Conservation (phyloP, 2,329 filamentous ascomycete genomes). For the Xylaria sp. region DNA sequence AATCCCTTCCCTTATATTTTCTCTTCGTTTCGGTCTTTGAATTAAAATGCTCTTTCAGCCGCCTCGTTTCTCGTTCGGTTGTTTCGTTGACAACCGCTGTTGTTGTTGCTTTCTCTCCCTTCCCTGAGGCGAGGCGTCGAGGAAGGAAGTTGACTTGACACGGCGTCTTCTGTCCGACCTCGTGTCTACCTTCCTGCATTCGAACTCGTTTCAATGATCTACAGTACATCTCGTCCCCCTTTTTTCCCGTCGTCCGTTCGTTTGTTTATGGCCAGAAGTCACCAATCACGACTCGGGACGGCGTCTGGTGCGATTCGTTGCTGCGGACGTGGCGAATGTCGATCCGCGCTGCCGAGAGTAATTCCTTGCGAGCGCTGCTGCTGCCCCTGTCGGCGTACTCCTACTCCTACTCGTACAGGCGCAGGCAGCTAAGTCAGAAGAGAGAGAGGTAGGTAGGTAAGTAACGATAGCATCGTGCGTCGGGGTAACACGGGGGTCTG, state of each 20-base stretch:
- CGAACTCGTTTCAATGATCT: slow-evolving; percentile 13
- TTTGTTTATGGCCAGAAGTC: too few relatives aligned
- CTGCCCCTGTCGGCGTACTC: not conserved
- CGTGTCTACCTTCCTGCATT: slow-evolving; percentile 17
- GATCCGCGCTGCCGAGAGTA: not conserved
- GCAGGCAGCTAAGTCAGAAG: not conserved
- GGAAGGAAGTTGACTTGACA: not conserved
- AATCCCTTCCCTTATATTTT: not conserved
- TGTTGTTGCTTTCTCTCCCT: too few relatives aligned
- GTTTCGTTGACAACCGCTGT: not conserved
- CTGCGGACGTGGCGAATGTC: slow-evolving; percentile 5
- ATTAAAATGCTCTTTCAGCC: slow-evolving; percentile 10
- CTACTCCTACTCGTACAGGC: too few relatives aligned
- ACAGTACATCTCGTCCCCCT: slow-evolving; percentile 2
- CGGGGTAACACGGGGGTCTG: slow-evolving; percentile 8
- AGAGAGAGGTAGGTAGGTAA: not conserved
- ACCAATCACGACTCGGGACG: not conserved
- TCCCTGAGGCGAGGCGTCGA: too few relatives aligned
- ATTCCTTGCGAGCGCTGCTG: not conserved
- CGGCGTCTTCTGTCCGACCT: slow-evolving; percentile 16
- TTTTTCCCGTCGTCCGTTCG: too few relatives aligned
- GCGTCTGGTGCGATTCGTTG: not conserved
- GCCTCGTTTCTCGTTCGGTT: not conserved
- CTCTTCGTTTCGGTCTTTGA: not conserved
- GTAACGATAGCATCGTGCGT: slow-evolving; percentile 2